Evolutionary conservation across 345 rosid genomes (phyloP).

Genomic region (Aethionema arabicum): DNA sequence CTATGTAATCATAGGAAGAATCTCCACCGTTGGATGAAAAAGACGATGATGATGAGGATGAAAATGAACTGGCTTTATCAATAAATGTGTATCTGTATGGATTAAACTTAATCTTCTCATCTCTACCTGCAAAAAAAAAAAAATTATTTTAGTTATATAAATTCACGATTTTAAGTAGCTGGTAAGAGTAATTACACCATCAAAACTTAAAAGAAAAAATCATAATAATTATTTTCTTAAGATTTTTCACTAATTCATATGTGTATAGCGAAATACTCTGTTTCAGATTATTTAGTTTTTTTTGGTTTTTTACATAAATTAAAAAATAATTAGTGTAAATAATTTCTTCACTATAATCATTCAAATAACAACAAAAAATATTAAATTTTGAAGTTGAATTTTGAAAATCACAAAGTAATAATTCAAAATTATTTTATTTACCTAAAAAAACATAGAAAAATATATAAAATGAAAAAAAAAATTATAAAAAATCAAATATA

Average conservation of each 20-base stretch:
- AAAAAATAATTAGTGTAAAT: too few relatives aligned
- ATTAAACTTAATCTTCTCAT: conserved; percentile 33
- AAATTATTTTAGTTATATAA: background rate
- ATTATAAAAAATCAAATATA: background rate
- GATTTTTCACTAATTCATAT: too few relatives aligned
- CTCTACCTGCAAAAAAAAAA: conserved; percentile 19
- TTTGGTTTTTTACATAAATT: too few relatives aligned
- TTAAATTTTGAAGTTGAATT: too few relatives aligned
- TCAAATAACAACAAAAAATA: too few relatives aligned
- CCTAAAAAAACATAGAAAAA: background rate
- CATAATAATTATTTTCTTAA: too few relatives aligned
- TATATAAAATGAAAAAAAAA: background rate
- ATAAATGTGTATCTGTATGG: conserved; percentile 67
- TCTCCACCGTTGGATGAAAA: conserved; percentile 50
- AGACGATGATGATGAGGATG: conserved; percentile 56
- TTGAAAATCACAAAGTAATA: too few relatives aligned
- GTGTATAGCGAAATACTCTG: too few relatives aligned
- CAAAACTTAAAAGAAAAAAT: background rate
- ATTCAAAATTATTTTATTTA: too few relatives aligned
- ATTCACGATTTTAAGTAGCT: conserved; percentile 3
- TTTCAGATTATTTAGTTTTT: too few relatives aligned
- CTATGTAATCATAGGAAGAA: conserved; percentile 65
- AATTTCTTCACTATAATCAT: too few relatives aligned
- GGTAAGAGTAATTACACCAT: conserved; percentile 33
- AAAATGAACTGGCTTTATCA: conserved; percentile 73